phyloP scores from a whole-genome alignment of 2,329 filamentous ascomycete genomes.

The Fusarium xylarioides region DNA sequence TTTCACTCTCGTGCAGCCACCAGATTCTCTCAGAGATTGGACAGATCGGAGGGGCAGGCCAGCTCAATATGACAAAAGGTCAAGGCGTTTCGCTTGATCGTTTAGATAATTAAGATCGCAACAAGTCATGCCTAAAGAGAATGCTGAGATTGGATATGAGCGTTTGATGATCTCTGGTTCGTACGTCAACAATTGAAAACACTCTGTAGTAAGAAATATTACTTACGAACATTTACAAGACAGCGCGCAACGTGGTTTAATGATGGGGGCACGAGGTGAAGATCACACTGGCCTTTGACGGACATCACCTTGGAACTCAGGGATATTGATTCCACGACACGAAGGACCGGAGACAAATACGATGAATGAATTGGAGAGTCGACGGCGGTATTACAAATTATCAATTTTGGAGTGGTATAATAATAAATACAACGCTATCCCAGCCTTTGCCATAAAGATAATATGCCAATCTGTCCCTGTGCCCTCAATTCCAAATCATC shows the following conservation, averaged over 20 bases:
- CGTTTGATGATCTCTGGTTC: too few species aligned
- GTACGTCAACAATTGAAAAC: too few species aligned
- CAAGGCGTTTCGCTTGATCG: accelerated
- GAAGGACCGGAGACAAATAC: accelerated
- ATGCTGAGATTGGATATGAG: too few species aligned
- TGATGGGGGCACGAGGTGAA: accelerated
- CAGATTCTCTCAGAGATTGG: not conserved
- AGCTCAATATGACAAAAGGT: accelerated
- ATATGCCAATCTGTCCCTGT: not conserved
- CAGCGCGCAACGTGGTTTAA: accelerated
- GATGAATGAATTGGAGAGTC: accelerated
- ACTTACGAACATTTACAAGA: too few species aligned
- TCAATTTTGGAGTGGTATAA: constrained; percentile 15
- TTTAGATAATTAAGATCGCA: too few species aligned
- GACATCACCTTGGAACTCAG: too few species aligned
- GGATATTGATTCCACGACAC: too few species aligned
- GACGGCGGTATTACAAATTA: not conserved
- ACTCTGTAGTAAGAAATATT: too few species aligned
- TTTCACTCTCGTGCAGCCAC: not conserved
- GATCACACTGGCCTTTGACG: too few species aligned
- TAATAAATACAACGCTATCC: constrained; percentile 7
- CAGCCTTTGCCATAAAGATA: not conserved
- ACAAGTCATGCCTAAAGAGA: too few species aligned
- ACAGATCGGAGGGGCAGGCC: not conserved
- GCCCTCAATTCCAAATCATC: not conserved